Evolutionary conservation across 2,329 filamentous ascomycete species (phyloP), one percentile per base, ranked within the genome.

Genomic region (Stemphylium lycopersici): DNA sequence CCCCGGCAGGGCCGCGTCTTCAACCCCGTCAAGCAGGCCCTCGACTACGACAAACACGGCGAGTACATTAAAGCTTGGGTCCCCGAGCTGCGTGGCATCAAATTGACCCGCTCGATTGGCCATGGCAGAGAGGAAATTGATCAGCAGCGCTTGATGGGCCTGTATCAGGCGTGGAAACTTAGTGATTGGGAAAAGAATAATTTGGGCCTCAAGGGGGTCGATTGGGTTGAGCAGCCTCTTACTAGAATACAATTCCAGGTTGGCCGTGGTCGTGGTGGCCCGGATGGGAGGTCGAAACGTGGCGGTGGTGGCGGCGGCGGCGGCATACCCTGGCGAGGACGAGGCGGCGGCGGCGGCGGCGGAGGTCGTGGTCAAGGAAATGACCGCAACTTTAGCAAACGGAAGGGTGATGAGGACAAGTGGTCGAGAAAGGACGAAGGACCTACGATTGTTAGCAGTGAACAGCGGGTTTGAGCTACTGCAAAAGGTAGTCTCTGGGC

Each of bases 11-110:
- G 84, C 0, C 80, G 90, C n/a, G 84, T 90, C 12, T 93, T 93
- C 79, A 93, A 93, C 66, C 89, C 90, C 0, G 85, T 93, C 43
- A 93, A 93, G 71, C 90, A 93, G 70, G 88, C 86, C 0, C 84
- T 90, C 38, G 89, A 92, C 59, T 93, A 93, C 67, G 90, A 93
- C 68, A 81, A 81, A 2, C 77, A 85, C 0, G 90, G 88, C 2
- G 77, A 81, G 6, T 93, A 91, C 61, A 85, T 91, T 7, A 84
- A 84, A n/a, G 78, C 83, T 2, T 93, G 90, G 90, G 80, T 93
- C 0, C 83, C 84, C 0, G 90, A 93, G 69, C 69, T 91, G 22
- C 78, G 81, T 2, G 70, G 77, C 0, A 72, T 91, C 0, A 75
- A 76, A 31, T 32, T 71, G 43, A 68, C 58, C 10, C 68, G 55